A percentile compares a stretch with the other conserved stretches of the same genome.
Conservation (phyloP, 202 grass and related monocot genomes). For the Bolboschoenoplectus hybrid region DNA sequence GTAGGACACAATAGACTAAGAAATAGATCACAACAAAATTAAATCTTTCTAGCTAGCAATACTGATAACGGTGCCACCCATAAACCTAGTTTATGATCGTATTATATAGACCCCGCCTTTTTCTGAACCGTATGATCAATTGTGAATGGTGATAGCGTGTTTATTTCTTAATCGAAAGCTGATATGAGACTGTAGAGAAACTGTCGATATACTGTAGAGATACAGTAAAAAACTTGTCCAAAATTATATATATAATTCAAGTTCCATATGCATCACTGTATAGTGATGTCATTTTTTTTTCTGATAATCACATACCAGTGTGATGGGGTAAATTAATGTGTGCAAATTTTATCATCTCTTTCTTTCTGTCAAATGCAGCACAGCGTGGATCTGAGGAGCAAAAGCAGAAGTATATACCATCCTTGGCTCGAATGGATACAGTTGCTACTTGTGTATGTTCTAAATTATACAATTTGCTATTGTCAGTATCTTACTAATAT, state of each 20-base stretch:
- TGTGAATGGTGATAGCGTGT: too few species aligned
- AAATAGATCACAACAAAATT: too few species aligned
- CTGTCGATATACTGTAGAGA: too few species aligned
- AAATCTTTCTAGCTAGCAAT: too few species aligned
- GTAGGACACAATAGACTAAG: too few species aligned
- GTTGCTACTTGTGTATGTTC: slow-evolving; percentile 51
- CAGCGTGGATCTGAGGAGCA: slow-evolving; percentile 55
- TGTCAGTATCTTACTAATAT: background rate
- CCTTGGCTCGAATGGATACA: slow-evolving; percentile 44
- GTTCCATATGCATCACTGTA: background rate
- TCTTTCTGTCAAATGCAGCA: slow-evolving; percentile 26
- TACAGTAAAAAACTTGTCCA: too few species aligned
- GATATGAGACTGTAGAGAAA: too few species aligned
- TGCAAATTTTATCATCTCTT: background rate
- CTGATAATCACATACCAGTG: background rate
- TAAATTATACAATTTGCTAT: background rate
- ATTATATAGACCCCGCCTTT: too few species aligned
- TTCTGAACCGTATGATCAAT: too few species aligned
- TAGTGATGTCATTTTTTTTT: background rate
- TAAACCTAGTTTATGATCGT: too few species aligned
- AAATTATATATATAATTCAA: background rate
- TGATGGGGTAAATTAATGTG: background rate
- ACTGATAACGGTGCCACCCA: too few species aligned
- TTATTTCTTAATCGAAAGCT: too few species aligned
- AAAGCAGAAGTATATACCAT: slow-evolving; percentile 52